Evolutionary conservation across 108 stramenopile genomes (phyloP), one percentile per base, ranked within the genome.

Genomic region (Fistulifera pelliculosa): DNA sequence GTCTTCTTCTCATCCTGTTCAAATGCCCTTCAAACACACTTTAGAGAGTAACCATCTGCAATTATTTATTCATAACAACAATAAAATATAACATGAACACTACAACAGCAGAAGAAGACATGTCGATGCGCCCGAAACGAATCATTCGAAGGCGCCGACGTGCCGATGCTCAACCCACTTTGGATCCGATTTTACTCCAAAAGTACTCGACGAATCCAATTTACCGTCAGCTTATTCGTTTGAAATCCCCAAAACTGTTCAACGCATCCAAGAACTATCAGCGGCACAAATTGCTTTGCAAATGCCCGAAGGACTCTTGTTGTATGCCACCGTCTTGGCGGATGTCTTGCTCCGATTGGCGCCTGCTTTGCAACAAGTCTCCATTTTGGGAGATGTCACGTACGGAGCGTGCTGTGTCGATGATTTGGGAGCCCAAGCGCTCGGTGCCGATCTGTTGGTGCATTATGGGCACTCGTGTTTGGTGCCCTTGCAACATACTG

Each of bases 331-430:
- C n/a, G 77, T 82, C 6, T 56, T 99, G 26, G 85, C 94, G 5
- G 97, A 98, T 65, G 95, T 97, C 25, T 69, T 99, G 56, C 62
- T 79, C 50, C 73, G 82, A 18, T 94, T 95, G 57, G 60, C 74
- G 13, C 39, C 18, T 25, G 15, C 43, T 11, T 59, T 68, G 25
- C 56, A 68, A 45, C 69, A 81, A 11, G 79, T 93, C 2, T 65
- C 87, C 3, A 74, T 98, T 22, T 58, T 98, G 57, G 98, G 93
- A 5, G 98, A 99, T 66, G 98, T 99, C 35, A 97, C 96, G 18
- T 99, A 99, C 54, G 98, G 98, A 10, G 98, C 98, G 10, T 99
- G 98, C 64, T 99, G 98, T 65, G 83, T 99, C 48, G 98, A 96
- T 52, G 98, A 99, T 69, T 64, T 97, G 51, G 86, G 82, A 22